phyloP scores from a whole-genome alignment of 495 filamentous ascomycete genomes.

The Penicillium angulare region DNA sequence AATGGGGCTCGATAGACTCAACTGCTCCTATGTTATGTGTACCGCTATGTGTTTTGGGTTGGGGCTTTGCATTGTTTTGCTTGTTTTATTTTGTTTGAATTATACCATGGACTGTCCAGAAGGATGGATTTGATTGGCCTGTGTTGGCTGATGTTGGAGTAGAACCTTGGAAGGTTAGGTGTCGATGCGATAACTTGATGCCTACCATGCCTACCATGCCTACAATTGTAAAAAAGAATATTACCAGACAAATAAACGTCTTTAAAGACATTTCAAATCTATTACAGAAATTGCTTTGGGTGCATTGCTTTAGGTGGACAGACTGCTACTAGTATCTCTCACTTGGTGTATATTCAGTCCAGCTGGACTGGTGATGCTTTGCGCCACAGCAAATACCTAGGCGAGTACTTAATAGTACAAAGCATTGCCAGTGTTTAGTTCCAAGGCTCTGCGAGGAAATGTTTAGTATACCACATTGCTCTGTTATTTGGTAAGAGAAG shows the following conservation, averaged over 20 bases:
- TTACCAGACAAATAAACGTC: not conserved
- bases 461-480: too few relatives aligned
- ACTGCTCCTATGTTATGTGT: not conserved
- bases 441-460: too few relatives aligned
- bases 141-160: conserved; percentile 1
- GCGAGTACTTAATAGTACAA: too few relatives aligned
- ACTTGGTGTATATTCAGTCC: too few relatives aligned
- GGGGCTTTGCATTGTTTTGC: conserved; percentile 12
- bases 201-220: not conserved
- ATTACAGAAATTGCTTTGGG: too few relatives aligned
- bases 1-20: conserved; percentile 13
- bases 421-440: too few relatives aligned
- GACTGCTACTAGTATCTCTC: too few relatives aligned
- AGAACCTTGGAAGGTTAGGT: not conserved
- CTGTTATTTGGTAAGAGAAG: too few relatives aligned
- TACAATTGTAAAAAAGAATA: not conserved
- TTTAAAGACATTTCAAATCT: not conserved
- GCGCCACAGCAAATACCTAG: too few relatives aligned
- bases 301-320: too few relatives aligned
- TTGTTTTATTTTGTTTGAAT: conserved; percentile 24
- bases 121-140: conserved; percentile 6
- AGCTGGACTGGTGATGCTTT: too few relatives aligned
- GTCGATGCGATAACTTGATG: not conserved
- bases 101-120: conserved; percentile 28
- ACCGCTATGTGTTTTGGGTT: conserved; percentile 1